Evolutionary conservation across 2,329 filamentous ascomycete species (phyloP).

Genomic region (Ascochyta rabiei): DNA sequence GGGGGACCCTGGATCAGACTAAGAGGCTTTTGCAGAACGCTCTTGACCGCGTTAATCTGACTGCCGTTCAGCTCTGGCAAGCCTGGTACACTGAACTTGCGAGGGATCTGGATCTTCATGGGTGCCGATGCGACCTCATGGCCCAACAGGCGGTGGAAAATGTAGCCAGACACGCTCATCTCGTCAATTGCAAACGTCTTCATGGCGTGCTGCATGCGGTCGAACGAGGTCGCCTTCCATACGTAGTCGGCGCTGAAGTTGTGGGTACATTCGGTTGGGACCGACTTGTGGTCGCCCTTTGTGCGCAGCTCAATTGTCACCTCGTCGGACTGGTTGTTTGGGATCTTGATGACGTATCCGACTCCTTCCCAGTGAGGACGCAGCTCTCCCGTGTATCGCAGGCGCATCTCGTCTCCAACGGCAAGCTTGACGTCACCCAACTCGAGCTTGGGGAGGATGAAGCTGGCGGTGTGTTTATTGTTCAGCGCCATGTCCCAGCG

Average conservation of each 20-base stretch:
- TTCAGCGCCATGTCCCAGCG: conserved; percentile 95
- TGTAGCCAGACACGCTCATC: conserved; percentile 97
- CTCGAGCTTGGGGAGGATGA: conserved; percentile 95
- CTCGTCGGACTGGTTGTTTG: conserved; percentile 98
- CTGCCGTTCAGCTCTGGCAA: conserved; percentile 94
- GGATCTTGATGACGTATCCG: conserved; percentile 98
- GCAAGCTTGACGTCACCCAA: conserved; percentile 97
- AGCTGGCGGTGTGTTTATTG: conserved; percentile 95
- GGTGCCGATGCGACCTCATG: conserved; percentile 93
- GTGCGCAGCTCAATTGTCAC: conserved; percentile 94
- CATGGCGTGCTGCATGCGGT: conserved; percentile 99
- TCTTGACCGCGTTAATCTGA: conserved; percentile 95
- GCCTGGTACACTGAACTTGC: conserved; percentile 94
- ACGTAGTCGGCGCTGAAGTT: conserved; percentile 99
- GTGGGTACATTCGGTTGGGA: conserved; percentile 94
- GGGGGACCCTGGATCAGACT: conserved; percentile 97
- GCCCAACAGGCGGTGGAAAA: conserved; percentile 94
- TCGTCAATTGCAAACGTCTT: conserved; percentile 98
- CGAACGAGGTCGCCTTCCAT: conserved; percentile 99
- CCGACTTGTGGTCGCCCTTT: conserved; percentile 93
- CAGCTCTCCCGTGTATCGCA: conserved; percentile 94
- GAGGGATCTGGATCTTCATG: conserved; percentile 93
- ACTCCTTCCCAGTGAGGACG: conserved; percentile 95
- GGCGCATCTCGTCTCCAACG: conserved; percentile 96
- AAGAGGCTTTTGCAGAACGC: conserved; percentile 88